Conservation (phyloP, 768 basidiomycete species). For the Ramaria sp. region DNA sequence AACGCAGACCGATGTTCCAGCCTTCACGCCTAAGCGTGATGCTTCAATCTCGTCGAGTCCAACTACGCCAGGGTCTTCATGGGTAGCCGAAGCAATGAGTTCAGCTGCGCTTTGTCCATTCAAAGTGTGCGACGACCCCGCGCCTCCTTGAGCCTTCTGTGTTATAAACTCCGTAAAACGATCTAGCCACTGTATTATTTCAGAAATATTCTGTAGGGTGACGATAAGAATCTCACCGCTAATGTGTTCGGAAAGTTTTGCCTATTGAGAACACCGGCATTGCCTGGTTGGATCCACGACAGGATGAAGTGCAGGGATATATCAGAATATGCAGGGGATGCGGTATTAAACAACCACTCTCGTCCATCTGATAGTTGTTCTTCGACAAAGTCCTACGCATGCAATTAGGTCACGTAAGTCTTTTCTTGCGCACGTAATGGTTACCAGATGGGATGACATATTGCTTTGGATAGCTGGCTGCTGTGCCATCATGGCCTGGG, state of each 20-base stretch:
- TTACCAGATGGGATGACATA: slow-evolving; percentile 38
- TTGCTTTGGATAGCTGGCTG: slow-evolving; percentile 25
- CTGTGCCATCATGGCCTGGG: slow-evolving; percentile 23
- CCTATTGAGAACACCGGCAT: slow-evolving; percentile 26
- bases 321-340: slow-evolving; percentile 39
- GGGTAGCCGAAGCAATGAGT: background rate
- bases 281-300: slow-evolving; percentile 28
- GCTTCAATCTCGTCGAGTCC: slow-evolving; percentile 39
- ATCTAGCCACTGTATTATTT: background rate
- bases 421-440: too few relatives aligned
- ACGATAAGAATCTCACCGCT: slow-evolving; percentile 22
- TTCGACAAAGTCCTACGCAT: slow-evolving; percentile 24
- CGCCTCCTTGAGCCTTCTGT: background rate
- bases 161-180: background rate
- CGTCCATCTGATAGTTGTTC: slow-evolving; percentile 40
- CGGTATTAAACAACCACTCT: slow-evolving; percentile 48
- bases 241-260: slow-evolving; percentile 28
- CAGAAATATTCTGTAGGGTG: background rate
- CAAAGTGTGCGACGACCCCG: background rate
- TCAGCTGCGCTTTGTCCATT: background rate
- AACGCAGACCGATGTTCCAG: slow-evolving; percentile 29
- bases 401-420: too few relatives aligned
- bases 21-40: slow-evolving; percentile 27
- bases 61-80: slow-evolving; percentile 16
- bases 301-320: slow-evolving; percentile 39